Evolutionary conservation across 805 yeast genomes (phyloP).

Genomic region (Ogataea ganodermae): DNA sequence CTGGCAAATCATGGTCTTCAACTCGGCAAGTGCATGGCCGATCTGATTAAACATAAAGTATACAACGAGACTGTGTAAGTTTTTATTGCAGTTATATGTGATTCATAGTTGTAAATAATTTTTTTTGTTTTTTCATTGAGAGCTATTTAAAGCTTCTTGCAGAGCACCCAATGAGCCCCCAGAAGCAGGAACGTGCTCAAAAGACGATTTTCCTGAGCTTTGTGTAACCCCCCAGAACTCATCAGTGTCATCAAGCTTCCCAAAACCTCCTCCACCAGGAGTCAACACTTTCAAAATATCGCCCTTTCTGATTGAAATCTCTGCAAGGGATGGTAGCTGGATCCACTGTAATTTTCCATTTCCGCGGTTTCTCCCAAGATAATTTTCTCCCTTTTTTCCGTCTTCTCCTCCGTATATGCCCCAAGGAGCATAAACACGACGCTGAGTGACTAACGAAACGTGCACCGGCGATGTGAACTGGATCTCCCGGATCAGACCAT

Average conservation of each 20-base stretch:
- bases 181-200: constrained; percentile 20
- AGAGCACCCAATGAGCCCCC: constrained; percentile 24
- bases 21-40: constrained; percentile 14
- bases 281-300: constrained; percentile 41
- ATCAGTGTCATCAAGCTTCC: constrained; percentile 19
- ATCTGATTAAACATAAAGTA: constrained; percentile 6
- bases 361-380: constrained; percentile 12
- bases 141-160: constrained; percentile 23
- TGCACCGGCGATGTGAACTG: constrained; percentile 45
- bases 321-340: constrained; percentile 39
- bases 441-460: constrained; percentile 49
- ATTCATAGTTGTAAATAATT: no score
- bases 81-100: not conserved
- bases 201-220: not conserved
- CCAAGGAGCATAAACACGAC: constrained; percentile 56
- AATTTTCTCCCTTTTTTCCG: constrained; percentile 49
- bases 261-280: constrained; percentile 48
- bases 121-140: no score
- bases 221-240: constrained; percentile 3
- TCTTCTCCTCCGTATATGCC: constrained; percentile 56
- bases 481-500: constrained; percentile 52
- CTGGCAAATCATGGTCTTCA: constrained; percentile 10
- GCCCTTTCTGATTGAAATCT: constrained; percentile 39
- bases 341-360: constrained; percentile 32
- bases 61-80: not conserved